Evolutionary conservation across 768 basidiomycete genomes (phyloP).

Genomic region (Gautieria morchelliformis): DNA sequence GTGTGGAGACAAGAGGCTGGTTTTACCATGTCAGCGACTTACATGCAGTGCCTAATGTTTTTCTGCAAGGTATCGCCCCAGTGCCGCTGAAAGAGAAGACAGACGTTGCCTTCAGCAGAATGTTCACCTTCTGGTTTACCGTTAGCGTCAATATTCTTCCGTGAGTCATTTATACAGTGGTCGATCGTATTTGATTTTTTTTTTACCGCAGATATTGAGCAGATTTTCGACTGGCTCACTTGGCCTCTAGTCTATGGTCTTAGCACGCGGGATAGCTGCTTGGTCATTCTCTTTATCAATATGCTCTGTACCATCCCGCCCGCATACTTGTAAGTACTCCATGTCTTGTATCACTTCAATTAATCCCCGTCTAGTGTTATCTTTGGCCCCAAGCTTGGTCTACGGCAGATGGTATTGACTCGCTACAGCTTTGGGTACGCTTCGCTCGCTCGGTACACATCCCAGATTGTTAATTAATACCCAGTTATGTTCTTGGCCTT

Average conservation of each 20-base stretch:
- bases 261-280: conserved; percentile 50
- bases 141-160: neutral
- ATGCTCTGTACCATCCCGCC: conserved; percentile 48
- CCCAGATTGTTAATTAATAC: neutral
- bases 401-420: conserved; percentile 74
- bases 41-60: neutral
- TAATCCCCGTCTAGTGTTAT: conserved; percentile 31
- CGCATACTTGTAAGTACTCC: conserved; percentile 45
- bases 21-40: neutral
- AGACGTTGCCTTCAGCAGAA: conserved; percentile 1
- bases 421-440: conserved; percentile 46
- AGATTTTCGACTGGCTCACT: conserved; percentile 63
- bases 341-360: neutral
- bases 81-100: neutral
- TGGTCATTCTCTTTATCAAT: conserved; percentile 63
- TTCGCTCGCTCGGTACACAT: conserved; percentile 15
- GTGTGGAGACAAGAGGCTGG: conserved; percentile 2
- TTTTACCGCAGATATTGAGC: neutral
- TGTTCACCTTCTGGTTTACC: conserved; percentile 6
- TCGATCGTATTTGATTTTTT: no score
- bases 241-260: conserved; percentile 56
- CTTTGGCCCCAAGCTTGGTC: conserved; percentile 72
- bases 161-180: neutral
- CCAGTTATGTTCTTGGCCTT: conserved; percentile 47
- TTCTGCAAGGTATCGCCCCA: conserved; percentile 1